Evolutionary conservation across 2,329 filamentous ascomycete genomes (phyloP).

Genomic region (Xylariaceae sp.): DNA sequence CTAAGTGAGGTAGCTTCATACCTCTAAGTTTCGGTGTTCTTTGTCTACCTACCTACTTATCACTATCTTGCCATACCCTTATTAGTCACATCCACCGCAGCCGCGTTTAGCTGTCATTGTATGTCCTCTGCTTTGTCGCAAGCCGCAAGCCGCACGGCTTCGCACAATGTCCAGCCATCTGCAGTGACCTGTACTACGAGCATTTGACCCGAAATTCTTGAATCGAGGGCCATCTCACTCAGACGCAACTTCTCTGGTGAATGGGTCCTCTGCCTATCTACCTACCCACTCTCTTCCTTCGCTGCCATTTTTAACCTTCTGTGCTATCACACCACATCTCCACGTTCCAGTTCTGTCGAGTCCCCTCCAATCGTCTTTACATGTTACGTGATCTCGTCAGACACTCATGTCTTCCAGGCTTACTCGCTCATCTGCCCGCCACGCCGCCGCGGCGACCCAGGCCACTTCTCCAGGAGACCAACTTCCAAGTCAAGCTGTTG

Average conservation of each 20-base stretch:
- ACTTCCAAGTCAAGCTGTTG: conserved; percentile 47
- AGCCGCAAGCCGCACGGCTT: conserved; percentile 3
- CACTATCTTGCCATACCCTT: not conserved
- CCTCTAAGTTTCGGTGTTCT: conserved; percentile 7
- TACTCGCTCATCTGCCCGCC: conserved; percentile 92
- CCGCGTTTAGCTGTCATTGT: conserved; percentile 8
- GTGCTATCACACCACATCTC: conserved; percentile 12
- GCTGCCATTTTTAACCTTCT: conserved; percentile 19
- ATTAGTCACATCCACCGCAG: no score
- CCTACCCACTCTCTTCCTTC: conserved; percentile 15
- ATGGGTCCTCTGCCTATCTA: conserved; percentile 21
- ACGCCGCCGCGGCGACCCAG: conserved; percentile 80
- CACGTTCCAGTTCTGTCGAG: conserved; percentile 21
- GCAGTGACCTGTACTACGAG: conserved; percentile 10
- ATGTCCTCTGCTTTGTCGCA: conserved; percentile 15
- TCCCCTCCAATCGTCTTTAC: conserved; percentile 23
- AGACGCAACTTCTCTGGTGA: conserved; percentile 20
- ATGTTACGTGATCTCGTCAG: conserved; percentile 34
- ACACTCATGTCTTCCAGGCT: conserved; percentile 95
- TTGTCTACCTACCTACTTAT: conserved; percentile 17
- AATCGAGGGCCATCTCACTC: conserved; percentile 20
- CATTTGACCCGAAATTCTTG: conserved; percentile 18
- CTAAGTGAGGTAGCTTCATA: conserved; percentile 13
- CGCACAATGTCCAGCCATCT: conserved; percentile 20
- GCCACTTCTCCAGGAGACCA: conserved; percentile 53